Evolutionary conservation across 306 rosid genomes (phyloP).

Genomic region (Citrullus colocynthis): DNA sequence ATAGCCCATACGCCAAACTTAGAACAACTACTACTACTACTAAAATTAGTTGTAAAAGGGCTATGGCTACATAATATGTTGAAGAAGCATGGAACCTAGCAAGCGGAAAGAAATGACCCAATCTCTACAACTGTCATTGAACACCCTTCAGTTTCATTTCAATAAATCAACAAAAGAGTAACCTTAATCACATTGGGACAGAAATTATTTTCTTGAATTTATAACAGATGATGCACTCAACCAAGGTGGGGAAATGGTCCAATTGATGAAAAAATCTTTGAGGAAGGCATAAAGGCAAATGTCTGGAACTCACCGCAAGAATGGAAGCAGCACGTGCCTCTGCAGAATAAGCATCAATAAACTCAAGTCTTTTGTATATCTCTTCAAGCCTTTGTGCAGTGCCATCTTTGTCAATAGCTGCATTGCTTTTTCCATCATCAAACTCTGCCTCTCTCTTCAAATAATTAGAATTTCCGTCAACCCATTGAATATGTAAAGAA

Average conservation of each 20-base stretch:
- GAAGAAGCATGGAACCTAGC: not conserved
- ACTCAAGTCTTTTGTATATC: slow-evolving; percentile 90
- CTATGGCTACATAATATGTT: not conserved
- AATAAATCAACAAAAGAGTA: not conserved
- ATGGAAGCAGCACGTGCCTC: slow-evolving; percentile 95
- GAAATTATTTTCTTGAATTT: not conserved
- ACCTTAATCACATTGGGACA: not conserved
- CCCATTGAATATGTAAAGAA: slow-evolving; percentile 8
- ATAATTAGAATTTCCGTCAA: not conserved
- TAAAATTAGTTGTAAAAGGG: not conserved
- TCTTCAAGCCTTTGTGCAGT: slow-evolving; percentile 60
- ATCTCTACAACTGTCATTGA: not conserved
- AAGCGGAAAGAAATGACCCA: not conserved
- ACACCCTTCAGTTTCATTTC: not conserved
- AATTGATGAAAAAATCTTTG: not conserved
- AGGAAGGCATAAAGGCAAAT: not conserved
- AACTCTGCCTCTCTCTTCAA: slow-evolving; percentile 56
- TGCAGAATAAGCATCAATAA: slow-evolving; percentile 83
- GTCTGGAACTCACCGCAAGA: slow-evolving; percentile 64
- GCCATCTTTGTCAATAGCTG: slow-evolving; percentile 36
- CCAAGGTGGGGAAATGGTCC: not conserved
- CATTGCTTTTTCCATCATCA: slow-evolving; percentile 43
- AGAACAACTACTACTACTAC: not conserved
- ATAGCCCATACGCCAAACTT: not conserved
- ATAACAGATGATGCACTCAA: not conserved